Evolutionary conservation across 2,329 filamentous ascomycete genomes (phyloP).

Genomic region (Aspergillus awamori): DNA sequence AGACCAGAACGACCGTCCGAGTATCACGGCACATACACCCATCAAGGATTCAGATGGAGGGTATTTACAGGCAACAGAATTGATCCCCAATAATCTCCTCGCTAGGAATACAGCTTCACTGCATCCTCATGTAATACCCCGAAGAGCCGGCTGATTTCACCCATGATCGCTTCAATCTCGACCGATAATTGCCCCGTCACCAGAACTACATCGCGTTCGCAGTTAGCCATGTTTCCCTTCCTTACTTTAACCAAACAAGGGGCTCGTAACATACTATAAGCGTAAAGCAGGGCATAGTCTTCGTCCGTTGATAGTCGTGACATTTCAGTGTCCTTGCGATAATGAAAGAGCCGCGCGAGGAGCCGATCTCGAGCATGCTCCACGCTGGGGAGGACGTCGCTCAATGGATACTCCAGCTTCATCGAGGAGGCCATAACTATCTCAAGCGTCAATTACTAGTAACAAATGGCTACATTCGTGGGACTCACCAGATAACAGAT

Average conservation of each 20-base stretch:
- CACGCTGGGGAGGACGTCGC: conserved; percentile 83
- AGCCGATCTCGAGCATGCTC: conserved; percentile 78
- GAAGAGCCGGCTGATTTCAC: conserved; percentile 62
- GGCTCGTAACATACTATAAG: conserved; percentile 65
- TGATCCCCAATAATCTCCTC: no score
- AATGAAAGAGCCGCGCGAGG: conserved; percentile 84
- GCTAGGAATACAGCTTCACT: conserved; percentile 53
- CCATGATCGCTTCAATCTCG: conserved; percentile 58
- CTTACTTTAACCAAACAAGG: neutral
- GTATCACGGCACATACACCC: no score
- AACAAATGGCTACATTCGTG: neutral
- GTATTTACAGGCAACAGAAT: neutral
- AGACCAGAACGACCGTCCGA: no score
- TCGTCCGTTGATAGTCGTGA: conserved; percentile 51
- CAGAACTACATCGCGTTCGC: conserved; percentile 49
- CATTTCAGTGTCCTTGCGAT: conserved; percentile 68
- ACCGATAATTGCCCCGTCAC: conserved; percentile 63
- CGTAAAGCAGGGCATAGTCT: conserved; percentile 91
- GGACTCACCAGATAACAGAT: conserved; percentile 66
- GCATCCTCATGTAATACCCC: conserved; percentile 65
- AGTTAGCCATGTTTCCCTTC: conserved; percentile 2
- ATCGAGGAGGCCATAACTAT: conserved; percentile 87
- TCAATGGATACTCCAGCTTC: conserved; percentile 92
- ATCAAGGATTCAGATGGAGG: no score
- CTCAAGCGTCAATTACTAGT: conserved; percentile 43